A percentile compares a stretch with the other conserved stretches of the same genome.
phyloP scores from a whole-genome alignment of 805 yeast genomes.

The Pichia scutulata region DNA sequence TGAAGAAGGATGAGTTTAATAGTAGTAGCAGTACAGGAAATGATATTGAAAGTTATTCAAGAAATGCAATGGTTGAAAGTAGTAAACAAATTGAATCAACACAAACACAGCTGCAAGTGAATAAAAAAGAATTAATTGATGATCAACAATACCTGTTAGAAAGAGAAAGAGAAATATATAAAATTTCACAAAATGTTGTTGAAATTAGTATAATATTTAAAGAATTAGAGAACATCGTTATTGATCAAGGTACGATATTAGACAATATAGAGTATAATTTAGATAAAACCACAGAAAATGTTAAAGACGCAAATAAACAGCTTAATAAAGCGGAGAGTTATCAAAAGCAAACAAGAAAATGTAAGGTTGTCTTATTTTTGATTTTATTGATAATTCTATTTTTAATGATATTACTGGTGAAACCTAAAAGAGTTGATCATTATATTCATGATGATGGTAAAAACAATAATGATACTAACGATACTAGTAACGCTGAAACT shows the following conservation, averaged over 20 bases:
- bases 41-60: slow-evolving; percentile 41
- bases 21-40: slow-evolving; percentile 13
- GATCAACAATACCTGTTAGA: slow-evolving; percentile 67
- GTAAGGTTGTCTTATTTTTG: slow-evolving; percentile 74
- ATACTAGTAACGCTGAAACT: neutral
- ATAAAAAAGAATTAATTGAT: slow-evolving; percentile 44
- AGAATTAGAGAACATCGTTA: slow-evolving; percentile 84
- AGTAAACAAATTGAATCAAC: slow-evolving; percentile 35
- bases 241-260: slow-evolving; percentile 91
- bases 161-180: slow-evolving; percentile 84
- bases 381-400: slow-evolving; percentile 64
- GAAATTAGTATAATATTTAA: slow-evolving; percentile 91
- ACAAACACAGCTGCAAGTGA: slow-evolving; percentile 29
- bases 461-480: neutral
- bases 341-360: slow-evolving; percentile 85
- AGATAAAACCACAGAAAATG: slow-evolving; percentile 67
- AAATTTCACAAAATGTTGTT: slow-evolving; percentile 86
- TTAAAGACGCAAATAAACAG: slow-evolving; percentile 72
- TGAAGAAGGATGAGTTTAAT: slow-evolving; percentile 61
- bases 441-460: slow-evolving; percentile 18
- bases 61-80: slow-evolving; percentile 39
- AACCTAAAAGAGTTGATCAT: slow-evolving; percentile 37
- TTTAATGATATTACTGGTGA: slow-evolving; percentile 61
- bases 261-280: slow-evolving; percentile 93
- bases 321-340: slow-evolving; percentile 67